These are phyloP conservation scores for Suillus americanus DNA, from an alignment of 768 basidiomycete genomes.

Conservation along the genomic window DNA sequence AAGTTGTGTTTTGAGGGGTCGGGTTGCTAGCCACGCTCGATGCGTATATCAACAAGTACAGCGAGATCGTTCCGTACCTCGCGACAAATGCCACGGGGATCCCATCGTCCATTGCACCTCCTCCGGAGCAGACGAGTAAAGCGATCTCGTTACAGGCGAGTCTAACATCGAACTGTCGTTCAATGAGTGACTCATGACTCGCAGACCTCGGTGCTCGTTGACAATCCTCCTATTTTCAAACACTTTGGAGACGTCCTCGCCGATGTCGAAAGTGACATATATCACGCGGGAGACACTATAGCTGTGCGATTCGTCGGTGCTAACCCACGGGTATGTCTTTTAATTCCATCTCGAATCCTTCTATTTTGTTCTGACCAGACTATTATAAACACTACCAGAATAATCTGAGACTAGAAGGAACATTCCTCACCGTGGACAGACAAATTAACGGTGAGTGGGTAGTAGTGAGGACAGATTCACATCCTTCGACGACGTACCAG, in stretches of 20 bases:
- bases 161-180: neutral
- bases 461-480: constrained; percentile 68
- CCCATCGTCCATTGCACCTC: constrained; percentile 63
- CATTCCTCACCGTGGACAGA: constrained; percentile 69
- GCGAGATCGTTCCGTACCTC: constrained; percentile 62
- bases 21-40: constrained; percentile 57
- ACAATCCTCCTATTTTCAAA: constrained; percentile 54
- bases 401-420: constrained; percentile 71
- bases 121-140: constrained; percentile 59
- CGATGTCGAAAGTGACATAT: constrained; percentile 52
- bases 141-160: constrained; percentile 69
- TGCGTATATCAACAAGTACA: constrained; percentile 77
- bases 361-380: neutral
- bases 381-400: constrained; percentile 44
- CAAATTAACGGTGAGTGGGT: constrained; percentile 50
- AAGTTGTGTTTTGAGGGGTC: neutral
- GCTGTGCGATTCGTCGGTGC: constrained; percentile 69
- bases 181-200: neutral
- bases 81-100: constrained; percentile 44
- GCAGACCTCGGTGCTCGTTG: constrained; percentile 63
- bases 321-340: constrained; percentile 62
- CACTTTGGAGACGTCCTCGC: constrained; percentile 60
- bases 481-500: constrained; percentile 69
- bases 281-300: constrained; percentile 59
- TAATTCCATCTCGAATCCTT: neutral